A percentile compares a stretch with the other conserved stretches of the same genome.
Conservation (phyloP, 2,329 filamentous ascomycete genomes). For the Alternaria hordeiaustralica region DNA sequence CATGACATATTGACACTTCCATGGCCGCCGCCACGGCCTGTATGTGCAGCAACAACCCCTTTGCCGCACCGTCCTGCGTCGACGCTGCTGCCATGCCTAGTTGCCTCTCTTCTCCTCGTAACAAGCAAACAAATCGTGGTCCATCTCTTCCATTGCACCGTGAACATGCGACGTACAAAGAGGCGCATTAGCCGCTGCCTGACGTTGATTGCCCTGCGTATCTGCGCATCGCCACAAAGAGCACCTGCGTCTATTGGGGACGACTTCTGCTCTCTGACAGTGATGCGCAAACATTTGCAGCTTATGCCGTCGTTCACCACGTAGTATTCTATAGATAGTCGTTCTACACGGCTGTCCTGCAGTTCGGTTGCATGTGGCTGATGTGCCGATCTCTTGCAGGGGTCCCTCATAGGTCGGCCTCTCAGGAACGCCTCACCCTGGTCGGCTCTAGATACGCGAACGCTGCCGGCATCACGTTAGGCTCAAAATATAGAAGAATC, state of each 20-base stretch:
- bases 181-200: constrained; percentile 26
- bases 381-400: constrained; percentile 21
- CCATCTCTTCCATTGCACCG: constrained; percentile 19
- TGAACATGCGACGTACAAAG: constrained; percentile 19
- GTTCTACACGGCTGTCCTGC: constrained; percentile 15
- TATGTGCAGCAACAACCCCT: not conserved
- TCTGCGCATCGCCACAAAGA: not conserved
- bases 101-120: not conserved
- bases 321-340: constrained; percentile 5
- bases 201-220: constrained; percentile 13
- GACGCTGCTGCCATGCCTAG: not conserved
- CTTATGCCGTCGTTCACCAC: not conserved
- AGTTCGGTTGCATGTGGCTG: constrained; percentile 22
- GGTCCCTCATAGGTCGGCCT: constrained; percentile 15
- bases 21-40: not conserved
- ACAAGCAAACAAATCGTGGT: not conserved
- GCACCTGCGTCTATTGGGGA: not conserved
- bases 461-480: not conserved
- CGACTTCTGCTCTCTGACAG: not conserved
- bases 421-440: constrained; percentile 17
- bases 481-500: not conserved
- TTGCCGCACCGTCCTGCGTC: not conserved
- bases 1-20: constrained; percentile 4
- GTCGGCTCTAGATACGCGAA: not conserved
- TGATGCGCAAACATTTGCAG: not conserved